These are phyloP conservation scores for Kwoniella pini DNA, from an alignment of 768 basidiomycete genomes.

Conservation along the genomic window DNA sequence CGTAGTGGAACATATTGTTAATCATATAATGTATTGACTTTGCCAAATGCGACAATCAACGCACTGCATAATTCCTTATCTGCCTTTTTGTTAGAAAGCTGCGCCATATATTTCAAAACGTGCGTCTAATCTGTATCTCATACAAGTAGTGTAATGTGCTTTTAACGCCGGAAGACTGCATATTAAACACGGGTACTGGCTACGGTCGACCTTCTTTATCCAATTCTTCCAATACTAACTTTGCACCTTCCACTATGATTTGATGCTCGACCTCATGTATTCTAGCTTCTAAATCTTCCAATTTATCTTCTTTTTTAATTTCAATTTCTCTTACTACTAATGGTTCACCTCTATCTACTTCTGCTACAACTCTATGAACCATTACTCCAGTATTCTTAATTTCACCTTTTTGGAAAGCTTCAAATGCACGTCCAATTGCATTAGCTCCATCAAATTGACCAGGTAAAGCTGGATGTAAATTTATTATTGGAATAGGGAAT, in stretches of 20 bases:
- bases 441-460: constrained; percentile 96
- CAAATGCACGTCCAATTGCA: constrained; percentile 83
- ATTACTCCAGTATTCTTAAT: constrained; percentile 78
- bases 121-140: no score
- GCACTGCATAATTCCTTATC: no score
- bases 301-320: constrained; percentile 69
- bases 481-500: constrained; percentile 76
- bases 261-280: constrained; percentile 83
- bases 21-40: no score
- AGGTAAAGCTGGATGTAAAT: constrained; percentile 92
- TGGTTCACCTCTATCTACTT: constrained; percentile 90
- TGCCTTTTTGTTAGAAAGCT: no score
- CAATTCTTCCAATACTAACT: constrained; percentile 63
- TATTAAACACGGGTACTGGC: background rate
- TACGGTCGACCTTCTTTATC: constrained; percentile 22
- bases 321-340: constrained; percentile 76
- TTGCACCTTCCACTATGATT: constrained; percentile 83
- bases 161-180: no score
- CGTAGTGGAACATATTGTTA: no score
- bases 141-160: no score
- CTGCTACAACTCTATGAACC: constrained; percentile 90
- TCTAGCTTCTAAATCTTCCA: constrained; percentile 71
- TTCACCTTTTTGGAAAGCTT: constrained; percentile 81
- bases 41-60: no score
- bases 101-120: no score